Base-by-base conservation (phyloP, 169 alveolate species). In the Hepatocystis sp. region DNA sequence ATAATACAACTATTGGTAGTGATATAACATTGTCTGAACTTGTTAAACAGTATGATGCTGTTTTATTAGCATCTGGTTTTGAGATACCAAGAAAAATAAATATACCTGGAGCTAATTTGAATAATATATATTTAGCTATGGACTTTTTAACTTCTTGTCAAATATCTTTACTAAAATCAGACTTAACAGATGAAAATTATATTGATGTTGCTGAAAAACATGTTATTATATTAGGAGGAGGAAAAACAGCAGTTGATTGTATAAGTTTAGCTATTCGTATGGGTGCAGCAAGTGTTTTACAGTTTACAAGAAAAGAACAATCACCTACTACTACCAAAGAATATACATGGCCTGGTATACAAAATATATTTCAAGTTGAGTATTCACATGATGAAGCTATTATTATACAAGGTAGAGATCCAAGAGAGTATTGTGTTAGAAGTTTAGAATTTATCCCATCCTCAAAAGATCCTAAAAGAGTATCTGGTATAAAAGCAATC, bases 161-260 rank as follows among this genome's bases (percentile, higher is more conserved):
- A 67, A 85, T 76, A 85, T 81, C 91, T 11, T 61, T 90, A 56
- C 15, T 66, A 30, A 85, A 84, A 52, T 81, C 91, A 1, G 67
- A 46, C 49, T 63, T 71, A 8, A 53, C 61, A 15, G 92, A 86
- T 52, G 91, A 71, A 0, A 76, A 81, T 65, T 55, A 84, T 39
- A 66, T 81, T 27, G 92, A 63, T 27, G 85, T 88, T 56, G 76
- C 90, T 64, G 94, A 85, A 68, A 84, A 66, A 67, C 91, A 85
- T 63, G 94, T 91, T 21, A 71, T 91, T 17, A 91, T 91, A 49
- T 61, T 91, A 25, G 95, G 95, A 0, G 95, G 95, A n/a, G 95
- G 95, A 46, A 91, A 91, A 85, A 91, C 95, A 8, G 95, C 93
- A 0, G 93, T 86, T 15, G 95, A 91, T 40, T 91, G 95, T 42